A percentile compares a stretch with the other conserved stretches of the same genome.
Conservation (phyloP, 2,329 filamentous ascomycete genomes). For the Colletotrichum sp. region DNA sequence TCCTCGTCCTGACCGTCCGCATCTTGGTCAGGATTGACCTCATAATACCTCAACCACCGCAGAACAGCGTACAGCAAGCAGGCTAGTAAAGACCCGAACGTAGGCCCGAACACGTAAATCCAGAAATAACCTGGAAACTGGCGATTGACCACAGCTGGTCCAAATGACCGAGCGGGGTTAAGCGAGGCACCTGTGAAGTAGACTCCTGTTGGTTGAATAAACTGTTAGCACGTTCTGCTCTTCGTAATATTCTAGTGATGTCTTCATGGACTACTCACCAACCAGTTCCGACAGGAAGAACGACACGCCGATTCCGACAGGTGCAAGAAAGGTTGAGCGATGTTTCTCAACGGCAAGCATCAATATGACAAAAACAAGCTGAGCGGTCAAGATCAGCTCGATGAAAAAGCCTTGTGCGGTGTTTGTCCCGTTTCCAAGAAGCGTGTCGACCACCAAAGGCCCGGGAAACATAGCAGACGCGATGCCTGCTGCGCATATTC, state of each 20-base stretch:
- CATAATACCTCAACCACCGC: conserved; percentile 56
- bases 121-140: conserved; percentile 52
- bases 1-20: conserved; percentile 24
- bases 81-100: conserved; percentile 53
- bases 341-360: conserved; percentile 79
- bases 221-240: not conserved
- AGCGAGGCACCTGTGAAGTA: conserved; percentile 53
- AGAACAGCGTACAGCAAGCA: conserved; percentile 55
- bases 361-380: conserved; percentile 68
- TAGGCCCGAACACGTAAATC: conserved; percentile 62
- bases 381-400: conserved; percentile 69
- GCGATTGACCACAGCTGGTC: conserved; percentile 47
- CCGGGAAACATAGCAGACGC: conserved; percentile 64
- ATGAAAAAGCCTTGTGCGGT: conserved; percentile 67
- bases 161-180: conserved; percentile 57
- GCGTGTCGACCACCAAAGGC: conserved; percentile 58
- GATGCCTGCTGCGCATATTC: conserved; percentile 63
- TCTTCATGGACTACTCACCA: conserved; percentile 23
- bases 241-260: not conserved
- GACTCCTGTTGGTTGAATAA: conserved; percentile 30
- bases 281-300: conserved; percentile 65
- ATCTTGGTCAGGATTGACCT: conserved; percentile 55
- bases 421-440: conserved; percentile 54
- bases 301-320: conserved; percentile 73
- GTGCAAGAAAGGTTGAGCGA: conserved; percentile 72